Evolutionary conservation across 129 eudicot species (phyloP).

Genomic region (Gnaphalium uliginosum): DNA sequence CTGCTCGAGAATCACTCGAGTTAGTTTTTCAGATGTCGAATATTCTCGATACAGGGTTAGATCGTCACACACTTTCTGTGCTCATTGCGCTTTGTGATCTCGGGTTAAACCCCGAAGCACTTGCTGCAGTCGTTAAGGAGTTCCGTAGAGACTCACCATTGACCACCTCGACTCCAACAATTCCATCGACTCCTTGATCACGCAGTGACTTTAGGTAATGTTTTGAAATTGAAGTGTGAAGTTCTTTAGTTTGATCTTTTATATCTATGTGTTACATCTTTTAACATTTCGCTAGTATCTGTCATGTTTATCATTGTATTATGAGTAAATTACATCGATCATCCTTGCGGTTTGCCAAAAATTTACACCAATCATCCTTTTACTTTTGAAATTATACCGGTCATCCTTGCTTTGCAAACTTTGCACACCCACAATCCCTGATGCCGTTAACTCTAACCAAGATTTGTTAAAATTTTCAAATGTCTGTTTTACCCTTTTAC

Average conservation of each 20-base stretch:
- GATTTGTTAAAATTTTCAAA: too few relatives aligned
- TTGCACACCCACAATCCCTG: too few relatives aligned
- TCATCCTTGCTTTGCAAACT: too few relatives aligned
- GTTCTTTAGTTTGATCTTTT: not conserved
- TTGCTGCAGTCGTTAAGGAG: conserved; percentile 83
- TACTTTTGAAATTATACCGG: too few relatives aligned
- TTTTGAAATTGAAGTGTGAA: conserved; percentile 3
- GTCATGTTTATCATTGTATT: too few relatives aligned
- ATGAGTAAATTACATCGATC: too few relatives aligned
- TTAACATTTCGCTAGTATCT: not conserved
- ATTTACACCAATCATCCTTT: too few relatives aligned
- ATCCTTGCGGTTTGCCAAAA: too few relatives aligned
- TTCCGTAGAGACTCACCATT: conserved; percentile 40
- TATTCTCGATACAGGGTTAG: conserved; percentile 49
- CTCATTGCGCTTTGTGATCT: conserved; percentile 76
- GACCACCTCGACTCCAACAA: conserved; percentile 26
- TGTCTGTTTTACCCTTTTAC: too few relatives aligned
- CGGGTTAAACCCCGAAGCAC: conserved; percentile 74
- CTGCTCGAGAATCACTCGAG: conserved; percentile 81
- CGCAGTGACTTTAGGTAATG: conserved; percentile 14
- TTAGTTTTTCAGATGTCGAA: conserved; percentile 55
- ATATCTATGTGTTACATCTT: not conserved
- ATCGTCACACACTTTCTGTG: conserved; percentile 74
- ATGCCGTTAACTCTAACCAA: too few relatives aligned
- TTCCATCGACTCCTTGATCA: conserved; percentile 20